Evolutionary conservation across 345 rosid genomes (phyloP), one percentile per base, ranked within the genome.

Genomic region (Hibiscus syriacus): DNA sequence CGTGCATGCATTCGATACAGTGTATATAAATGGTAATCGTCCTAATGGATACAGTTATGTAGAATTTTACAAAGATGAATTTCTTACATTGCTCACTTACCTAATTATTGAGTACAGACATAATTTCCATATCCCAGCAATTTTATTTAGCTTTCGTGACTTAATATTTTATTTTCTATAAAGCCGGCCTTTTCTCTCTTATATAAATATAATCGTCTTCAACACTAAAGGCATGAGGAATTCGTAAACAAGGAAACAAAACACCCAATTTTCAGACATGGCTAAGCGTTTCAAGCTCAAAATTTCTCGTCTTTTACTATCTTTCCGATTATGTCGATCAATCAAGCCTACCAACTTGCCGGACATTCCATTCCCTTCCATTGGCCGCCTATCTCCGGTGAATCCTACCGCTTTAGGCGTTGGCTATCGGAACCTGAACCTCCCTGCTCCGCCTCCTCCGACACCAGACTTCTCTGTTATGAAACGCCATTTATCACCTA

Each of bases 311-410:
- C 66, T 67, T 9, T 41, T 80, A 5, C 63, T 76, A 57, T 73
- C 80, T 19, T 74, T 85, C 45, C 84, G 74, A 58, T 30, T 82
- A 52, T 85, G 90, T 65, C 78, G 90, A 55, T 54, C 78, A 10
- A 74, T 53, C 25, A 52, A 49, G n/a, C 23, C 65, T 26, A 70
- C 78, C 7, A 43, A 45, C n/a, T 68, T 36, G 17, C 43, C 43
- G 14, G 63, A n/a, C 6, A 32, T 10, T 30, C 43, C 63, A 2
- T 41, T 8, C 2, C 16, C 43, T 12, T 6, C n/a, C 6, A 16
- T 16, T 6, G 39, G 29, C 22, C 62, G 38, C 5, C 3, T 58
- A n/a, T 58, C 25, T 32, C 63, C 43, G 7, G 12, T 64, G 36
- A 64, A 64, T 48, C 36, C 67, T 25, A 43, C 43, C 13, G 54